A percentile compares a stretch with the other conserved stretches of the same genome.
Conservation (phyloP, 2,329 filamentous ascomycete genomes). For the Alternaria gansuensis region DNA sequence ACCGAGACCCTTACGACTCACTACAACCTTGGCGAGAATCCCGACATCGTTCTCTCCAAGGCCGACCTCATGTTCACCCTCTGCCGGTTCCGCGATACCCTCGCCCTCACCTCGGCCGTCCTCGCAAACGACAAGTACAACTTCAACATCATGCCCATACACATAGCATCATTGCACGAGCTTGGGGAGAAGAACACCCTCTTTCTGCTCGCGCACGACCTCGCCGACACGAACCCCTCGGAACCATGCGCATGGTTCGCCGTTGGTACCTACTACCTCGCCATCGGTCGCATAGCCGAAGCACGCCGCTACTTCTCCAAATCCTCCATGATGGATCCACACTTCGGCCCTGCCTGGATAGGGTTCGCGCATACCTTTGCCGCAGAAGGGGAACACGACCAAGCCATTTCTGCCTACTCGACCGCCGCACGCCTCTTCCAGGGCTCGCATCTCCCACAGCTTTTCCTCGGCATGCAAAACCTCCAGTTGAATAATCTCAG, state of each 20-base stretch:
- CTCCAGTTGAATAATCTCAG: slow-evolving; percentile 94
- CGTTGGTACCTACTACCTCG: slow-evolving; percentile 93
- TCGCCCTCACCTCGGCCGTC: slow-evolving; percentile 83
- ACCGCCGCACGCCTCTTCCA: slow-evolving; percentile 95
- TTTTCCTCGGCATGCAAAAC: slow-evolving; percentile 98
- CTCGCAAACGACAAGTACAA: slow-evolving; percentile 87
- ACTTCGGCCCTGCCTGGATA: slow-evolving; percentile 98
- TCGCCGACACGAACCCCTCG: slow-evolving; percentile 89
- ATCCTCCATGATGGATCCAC: slow-evolving; percentile 94
- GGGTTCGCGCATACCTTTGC: slow-evolving; percentile 99
- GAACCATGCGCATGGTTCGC: slow-evolving; percentile 94
- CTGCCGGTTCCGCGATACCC: slow-evolving; percentile 88
- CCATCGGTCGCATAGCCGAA: slow-evolving; percentile 88
- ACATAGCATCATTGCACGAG: slow-evolving; percentile 90
- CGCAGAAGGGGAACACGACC: slow-evolving; percentile 95
- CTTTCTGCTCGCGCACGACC: slow-evolving; percentile 89
- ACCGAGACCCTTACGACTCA: slow-evolving; percentile 92
- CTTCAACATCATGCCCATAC: slow-evolving; percentile 86
- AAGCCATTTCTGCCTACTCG: slow-evolving; percentile 96
- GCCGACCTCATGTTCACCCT: slow-evolving; percentile 94
- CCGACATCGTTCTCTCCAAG: slow-evolving; percentile 87
- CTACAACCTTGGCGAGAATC: slow-evolving; percentile 85
- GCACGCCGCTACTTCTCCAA: slow-evolving; percentile 93
- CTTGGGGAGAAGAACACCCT: slow-evolving; percentile 85
- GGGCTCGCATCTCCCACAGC: slow-evolving; percentile 92